Percentiles rank a stretch among this genome's conserved stretches.
Conservation (phyloP, 2,329 filamentous ascomycete genomes). For the Fusarium buxicola region DNA sequence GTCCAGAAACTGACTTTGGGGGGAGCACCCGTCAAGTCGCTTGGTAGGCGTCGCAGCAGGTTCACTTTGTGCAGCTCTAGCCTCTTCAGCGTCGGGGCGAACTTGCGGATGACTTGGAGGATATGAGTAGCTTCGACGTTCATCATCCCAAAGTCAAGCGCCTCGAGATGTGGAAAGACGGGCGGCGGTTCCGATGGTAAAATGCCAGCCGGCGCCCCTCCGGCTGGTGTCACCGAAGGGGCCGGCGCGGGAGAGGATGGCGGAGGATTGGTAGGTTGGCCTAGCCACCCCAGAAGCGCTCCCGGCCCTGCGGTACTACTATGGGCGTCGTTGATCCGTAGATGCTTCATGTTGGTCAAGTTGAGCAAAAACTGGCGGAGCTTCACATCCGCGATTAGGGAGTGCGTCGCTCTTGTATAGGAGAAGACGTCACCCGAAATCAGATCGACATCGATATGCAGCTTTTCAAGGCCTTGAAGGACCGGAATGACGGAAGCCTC, state of each 20-base stretch:
- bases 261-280: slow-evolving; percentile 14
- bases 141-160: slow-evolving; percentile 59
- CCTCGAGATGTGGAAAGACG: slow-evolving; percentile 50
- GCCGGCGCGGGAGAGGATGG: neutral
- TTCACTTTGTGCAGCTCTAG: slow-evolving; percentile 61
- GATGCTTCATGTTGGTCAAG: slow-evolving; percentile 58
- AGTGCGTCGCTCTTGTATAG: neutral
- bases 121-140: slow-evolving; percentile 47
- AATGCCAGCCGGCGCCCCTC: neutral
- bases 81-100: slow-evolving; percentile 56
- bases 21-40: neutral
- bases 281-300: slow-evolving; percentile 56
- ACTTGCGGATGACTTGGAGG: slow-evolving; percentile 54
- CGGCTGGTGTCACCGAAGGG: neutral
- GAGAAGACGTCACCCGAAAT: slow-evolving; percentile 18
- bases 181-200: slow-evolving; percentile 38
- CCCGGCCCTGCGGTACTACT: slow-evolving; percentile 21
- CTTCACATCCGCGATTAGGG: slow-evolving; percentile 17
- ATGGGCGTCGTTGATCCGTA: slow-evolving; percentile 61
- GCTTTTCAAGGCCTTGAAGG: slow-evolving; percentile 57
- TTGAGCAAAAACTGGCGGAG: slow-evolving; percentile 44
- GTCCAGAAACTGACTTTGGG: slow-evolving; percentile 54
- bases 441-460: slow-evolving; percentile 52
- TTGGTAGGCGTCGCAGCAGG: slow-evolving; percentile 35
- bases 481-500: slow-evolving; percentile 54